Conservation (phyloP, 2,329 filamentous ascomycete species). For the Claviceps sp. region DNA sequence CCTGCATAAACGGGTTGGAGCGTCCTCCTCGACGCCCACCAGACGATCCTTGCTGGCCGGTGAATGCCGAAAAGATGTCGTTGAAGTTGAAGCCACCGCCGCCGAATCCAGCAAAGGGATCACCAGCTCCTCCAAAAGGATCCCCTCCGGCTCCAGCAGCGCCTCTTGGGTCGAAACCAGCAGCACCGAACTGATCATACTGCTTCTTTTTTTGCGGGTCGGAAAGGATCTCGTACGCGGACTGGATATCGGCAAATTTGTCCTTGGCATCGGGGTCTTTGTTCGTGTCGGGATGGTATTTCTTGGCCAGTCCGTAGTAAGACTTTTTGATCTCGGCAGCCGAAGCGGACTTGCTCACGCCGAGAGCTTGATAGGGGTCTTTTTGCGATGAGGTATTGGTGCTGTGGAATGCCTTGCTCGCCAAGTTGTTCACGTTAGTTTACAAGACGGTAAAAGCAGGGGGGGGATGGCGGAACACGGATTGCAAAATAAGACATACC, state of each 20-base stretch:
- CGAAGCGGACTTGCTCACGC: constrained; percentile 70
- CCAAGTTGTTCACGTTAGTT: neutral
- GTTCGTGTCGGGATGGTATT: constrained; percentile 96
- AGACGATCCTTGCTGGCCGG: constrained; percentile 41
- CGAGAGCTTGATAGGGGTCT: constrained; percentile 79
- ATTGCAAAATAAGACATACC: constrained; percentile 7
- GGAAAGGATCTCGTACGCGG: constrained; percentile 84
- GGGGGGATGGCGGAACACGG: neutral
- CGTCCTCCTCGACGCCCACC: constrained; percentile 39
- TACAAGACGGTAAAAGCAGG: neutral
- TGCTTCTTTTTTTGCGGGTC: constrained; percentile 88
- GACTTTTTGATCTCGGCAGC: constrained; percentile 91
- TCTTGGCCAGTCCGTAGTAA: constrained; percentile 95
- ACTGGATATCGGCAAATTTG: constrained; percentile 83
- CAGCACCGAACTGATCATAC: constrained; percentile 79
- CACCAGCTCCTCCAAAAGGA: constrained; percentile 49
- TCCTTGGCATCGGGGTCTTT: constrained; percentile 91
- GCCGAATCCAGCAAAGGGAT: constrained; percentile 42
- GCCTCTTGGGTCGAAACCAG: constrained; percentile 70
- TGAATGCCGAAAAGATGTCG: constrained; percentile 83
- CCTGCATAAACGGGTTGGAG: constrained; percentile 47
- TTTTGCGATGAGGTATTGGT: constrained; percentile 42
- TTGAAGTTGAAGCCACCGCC: constrained; percentile 86
- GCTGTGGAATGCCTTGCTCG: constrained; percentile 43
- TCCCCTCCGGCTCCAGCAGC: constrained; percentile 42